Percentiles rank a stretch among this genome's conserved stretches.
These are phyloP conservation scores for Verticillium nubilum DNA, from an alignment of 2,329 filamentous ascomycete species.

Conservation along the genomic window DNA sequence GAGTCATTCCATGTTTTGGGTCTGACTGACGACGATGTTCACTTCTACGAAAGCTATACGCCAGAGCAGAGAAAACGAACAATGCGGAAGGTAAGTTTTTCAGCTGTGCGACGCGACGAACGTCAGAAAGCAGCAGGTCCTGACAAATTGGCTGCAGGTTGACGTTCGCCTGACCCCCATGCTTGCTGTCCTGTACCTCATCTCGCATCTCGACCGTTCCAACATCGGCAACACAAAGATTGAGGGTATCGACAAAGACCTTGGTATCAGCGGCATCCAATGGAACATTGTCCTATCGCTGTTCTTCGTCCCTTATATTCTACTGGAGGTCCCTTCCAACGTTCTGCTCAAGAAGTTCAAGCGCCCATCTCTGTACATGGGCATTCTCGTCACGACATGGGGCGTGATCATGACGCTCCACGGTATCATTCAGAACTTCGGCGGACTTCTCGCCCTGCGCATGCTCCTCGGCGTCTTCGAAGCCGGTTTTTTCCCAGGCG, in stretches of 20 bases:
- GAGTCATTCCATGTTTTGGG: slow-evolving; percentile 23
- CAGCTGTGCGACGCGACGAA: not conserved
- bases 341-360: slow-evolving; percentile 55
- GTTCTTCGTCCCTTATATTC: slow-evolving; percentile 62
- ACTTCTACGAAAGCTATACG: slow-evolving; percentile 19
- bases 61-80: slow-evolving; percentile 16
- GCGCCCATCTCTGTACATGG: slow-evolving; percentile 58
- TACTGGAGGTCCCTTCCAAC: slow-evolving; percentile 60
- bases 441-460: slow-evolving; percentile 18
- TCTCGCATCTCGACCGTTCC: slow-evolving; percentile 51
- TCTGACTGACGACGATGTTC: slow-evolving; percentile 18
- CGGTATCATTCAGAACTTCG: slow-evolving; percentile 21
- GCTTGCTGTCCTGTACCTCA: slow-evolving; percentile 53
- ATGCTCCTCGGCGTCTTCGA: slow-evolving; percentile 25
- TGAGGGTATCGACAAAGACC: slow-evolving; percentile 23
- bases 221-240: slow-evolving; percentile 50
- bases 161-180: slow-evolving; percentile 25
- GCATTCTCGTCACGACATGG: slow-evolving; percentile 54
- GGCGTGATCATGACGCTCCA: slow-evolving; percentile 20
- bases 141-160: not conserved
- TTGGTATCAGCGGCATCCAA: slow-evolving; percentile 45
- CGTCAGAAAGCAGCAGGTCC: not conserved
- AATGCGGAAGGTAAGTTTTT: slow-evolving; percentile 16
- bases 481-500: slow-evolving; percentile 23
- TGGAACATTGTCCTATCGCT: slow-evolving; percentile 48